Conservation (phyloP, 257 asterid genomes). For the Solanum piurae region DNA sequence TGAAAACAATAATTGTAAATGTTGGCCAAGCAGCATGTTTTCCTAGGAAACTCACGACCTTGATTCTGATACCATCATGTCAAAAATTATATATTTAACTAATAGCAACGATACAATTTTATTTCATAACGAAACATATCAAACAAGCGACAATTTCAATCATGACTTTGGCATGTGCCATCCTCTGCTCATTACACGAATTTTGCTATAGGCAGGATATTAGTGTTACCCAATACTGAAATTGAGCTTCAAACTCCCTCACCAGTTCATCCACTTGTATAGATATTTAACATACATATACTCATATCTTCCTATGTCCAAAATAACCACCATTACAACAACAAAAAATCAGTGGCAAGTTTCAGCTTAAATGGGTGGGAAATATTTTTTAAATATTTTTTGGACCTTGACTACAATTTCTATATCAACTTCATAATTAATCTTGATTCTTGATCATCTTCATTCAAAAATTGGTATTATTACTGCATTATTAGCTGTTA, state of each 20-base stretch:
- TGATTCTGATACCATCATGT: not conserved
- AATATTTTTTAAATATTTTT: not conserved
- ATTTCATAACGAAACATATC: not conserved
- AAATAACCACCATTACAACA: not conserved
- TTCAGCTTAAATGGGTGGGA: not conserved
- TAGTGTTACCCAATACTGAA: not conserved
- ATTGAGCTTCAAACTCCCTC: not conserved
- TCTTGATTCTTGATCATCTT: not conserved
- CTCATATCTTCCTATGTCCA: not conserved
- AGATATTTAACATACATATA: not conserved
- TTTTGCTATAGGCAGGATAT: not conserved
- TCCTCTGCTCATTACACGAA: fast-evolving
- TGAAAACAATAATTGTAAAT: not conserved
- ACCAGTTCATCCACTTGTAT: not conserved
- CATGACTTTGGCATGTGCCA: not conserved
- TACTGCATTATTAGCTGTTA: not conserved
- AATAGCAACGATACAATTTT: not conserved
- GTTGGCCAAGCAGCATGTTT: not conserved
- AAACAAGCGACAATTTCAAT: not conserved
- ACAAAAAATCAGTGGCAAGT: not conserved
- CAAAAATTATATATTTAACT: not conserved
- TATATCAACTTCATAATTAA: not conserved
- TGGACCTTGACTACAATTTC: not conserved
- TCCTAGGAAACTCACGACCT: not conserved
- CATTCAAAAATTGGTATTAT: not conserved